Conservation (phyloP, 208 protist genomes). For the Trypanosoma scelopori region DNA sequence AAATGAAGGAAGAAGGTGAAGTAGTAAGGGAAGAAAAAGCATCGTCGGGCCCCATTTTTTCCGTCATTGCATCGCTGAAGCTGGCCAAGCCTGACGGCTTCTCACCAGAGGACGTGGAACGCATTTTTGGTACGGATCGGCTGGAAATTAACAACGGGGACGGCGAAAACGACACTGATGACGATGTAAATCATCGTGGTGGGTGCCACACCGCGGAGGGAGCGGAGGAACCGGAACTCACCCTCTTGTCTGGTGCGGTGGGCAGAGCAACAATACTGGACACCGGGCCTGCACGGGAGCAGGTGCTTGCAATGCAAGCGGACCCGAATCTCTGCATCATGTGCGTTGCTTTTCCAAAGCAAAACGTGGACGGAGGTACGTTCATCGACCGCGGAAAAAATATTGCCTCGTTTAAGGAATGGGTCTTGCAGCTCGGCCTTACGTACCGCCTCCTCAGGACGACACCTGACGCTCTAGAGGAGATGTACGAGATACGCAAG, state of each 20-base stretch:
- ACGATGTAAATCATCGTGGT: background rate
- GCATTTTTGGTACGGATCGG: constrained; percentile 13
- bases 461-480: background rate
- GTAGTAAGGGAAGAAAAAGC: background rate
- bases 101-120: constrained; percentile 1
- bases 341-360: constrained; percentile 15
- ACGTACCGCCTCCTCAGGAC: background rate
- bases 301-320: background rate
- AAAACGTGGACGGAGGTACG: background rate
- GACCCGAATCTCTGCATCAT: background rate
- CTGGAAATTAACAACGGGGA: background rate
- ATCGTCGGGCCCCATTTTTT: background rate
- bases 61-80: background rate
- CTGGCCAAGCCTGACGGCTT: background rate
- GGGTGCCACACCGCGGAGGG: background rate
- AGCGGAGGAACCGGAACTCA: background rate
- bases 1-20: background rate
- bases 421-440: constrained; percentile 8
- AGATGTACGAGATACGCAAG: constrained; percentile 18
- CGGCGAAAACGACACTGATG: background rate
- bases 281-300: background rate
- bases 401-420: constrained; percentile 22
- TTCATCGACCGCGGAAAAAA: constrained; percentile 13
- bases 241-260: background rate
- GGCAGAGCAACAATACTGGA: background rate